phyloP scores from a whole-genome alignment of 345 rosid genomes.

The Salix udensis region DNA sequence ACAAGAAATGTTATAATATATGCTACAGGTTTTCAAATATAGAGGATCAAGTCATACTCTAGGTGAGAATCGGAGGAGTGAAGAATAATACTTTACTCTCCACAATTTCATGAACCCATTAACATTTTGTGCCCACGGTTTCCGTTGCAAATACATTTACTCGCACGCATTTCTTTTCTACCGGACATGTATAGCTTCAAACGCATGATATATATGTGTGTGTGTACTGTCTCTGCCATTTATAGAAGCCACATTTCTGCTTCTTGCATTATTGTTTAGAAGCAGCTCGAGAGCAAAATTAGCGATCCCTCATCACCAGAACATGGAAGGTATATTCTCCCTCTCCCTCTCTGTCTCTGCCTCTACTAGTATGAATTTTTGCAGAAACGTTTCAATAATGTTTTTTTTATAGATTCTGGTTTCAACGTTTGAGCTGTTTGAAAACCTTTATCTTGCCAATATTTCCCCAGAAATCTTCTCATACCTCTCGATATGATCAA shows the following conservation, averaged over 20 bases:
- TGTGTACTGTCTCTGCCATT: not conserved
- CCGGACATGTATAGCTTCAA: not conserved
- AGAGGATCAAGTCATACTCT: not conserved
- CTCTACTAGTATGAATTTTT: not conserved
- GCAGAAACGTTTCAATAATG: not conserved
- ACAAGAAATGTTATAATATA: too few relatives aligned
- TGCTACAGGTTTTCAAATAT: too few relatives aligned
- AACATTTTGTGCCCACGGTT: not conserved
- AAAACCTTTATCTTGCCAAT: too few relatives aligned
- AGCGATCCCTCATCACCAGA: not conserved
- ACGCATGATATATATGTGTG: not conserved
- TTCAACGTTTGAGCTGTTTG: not conserved
- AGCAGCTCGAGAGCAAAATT: not conserved
- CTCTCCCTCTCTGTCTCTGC: not conserved
- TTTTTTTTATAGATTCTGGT: not conserved
- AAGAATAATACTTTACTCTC: not conserved
- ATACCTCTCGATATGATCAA: not conserved
- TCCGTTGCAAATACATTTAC: not conserved
- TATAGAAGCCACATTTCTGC: not conserved
- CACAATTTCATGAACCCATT: not conserved
- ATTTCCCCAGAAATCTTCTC: not conserved
- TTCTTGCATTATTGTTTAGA: not conserved
- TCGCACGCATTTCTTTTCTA: not conserved
- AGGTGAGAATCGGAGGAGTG: not conserved
- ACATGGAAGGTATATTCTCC: slow-evolving; percentile 15